A percentile compares a stretch with the other conserved stretches of the same genome.
Conservation (phyloP, 2,329 filamentous ascomycete genomes). For the Tolypocladium amazonense region DNA sequence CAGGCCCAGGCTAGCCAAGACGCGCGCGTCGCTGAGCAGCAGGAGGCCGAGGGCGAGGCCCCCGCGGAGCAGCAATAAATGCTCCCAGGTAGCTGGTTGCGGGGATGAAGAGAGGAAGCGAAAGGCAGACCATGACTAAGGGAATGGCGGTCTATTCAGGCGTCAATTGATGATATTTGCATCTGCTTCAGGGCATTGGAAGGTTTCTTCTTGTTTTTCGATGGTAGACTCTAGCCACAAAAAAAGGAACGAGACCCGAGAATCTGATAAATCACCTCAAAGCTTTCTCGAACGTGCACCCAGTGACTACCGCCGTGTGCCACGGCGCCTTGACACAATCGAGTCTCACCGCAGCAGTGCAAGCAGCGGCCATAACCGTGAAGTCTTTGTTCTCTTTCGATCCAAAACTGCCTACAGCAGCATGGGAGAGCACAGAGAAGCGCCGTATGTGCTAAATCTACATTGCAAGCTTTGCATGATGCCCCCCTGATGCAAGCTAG, state of each 20-base stretch:
- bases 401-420: neutral
- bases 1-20: constrained; percentile 57
- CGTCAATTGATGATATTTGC: constrained; percentile 31
- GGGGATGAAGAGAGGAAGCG: constrained; percentile 9
- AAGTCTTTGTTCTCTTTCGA: neutral
- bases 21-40: constrained; percentile 48
- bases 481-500: neutral
- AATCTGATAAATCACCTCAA: constrained; percentile 15
- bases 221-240: constrained; percentile 25
- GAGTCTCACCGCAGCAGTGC: neutral
- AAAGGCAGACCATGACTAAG: constrained; percentile 8
- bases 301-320: neutral
- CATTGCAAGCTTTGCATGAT: neutral
- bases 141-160: constrained; percentile 26
- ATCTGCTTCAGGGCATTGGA: constrained; percentile 26
- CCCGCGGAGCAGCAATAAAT: constrained; percentile 23
- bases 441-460: neutral
- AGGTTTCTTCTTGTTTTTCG: constrained; percentile 27
- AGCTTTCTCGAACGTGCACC: neutral
- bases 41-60: constrained; percentile 33
- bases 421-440: neutral
- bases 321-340: neutral
- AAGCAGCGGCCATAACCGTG: neutral
- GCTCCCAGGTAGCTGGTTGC: constrained; percentile 10
- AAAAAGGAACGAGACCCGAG: constrained; percentile 24